Evolutionary conservation across 2,329 filamentous ascomycete species (phyloP), one percentile per base, ranked within the genome.

Genomic region (Botrytis fabae): DNA sequence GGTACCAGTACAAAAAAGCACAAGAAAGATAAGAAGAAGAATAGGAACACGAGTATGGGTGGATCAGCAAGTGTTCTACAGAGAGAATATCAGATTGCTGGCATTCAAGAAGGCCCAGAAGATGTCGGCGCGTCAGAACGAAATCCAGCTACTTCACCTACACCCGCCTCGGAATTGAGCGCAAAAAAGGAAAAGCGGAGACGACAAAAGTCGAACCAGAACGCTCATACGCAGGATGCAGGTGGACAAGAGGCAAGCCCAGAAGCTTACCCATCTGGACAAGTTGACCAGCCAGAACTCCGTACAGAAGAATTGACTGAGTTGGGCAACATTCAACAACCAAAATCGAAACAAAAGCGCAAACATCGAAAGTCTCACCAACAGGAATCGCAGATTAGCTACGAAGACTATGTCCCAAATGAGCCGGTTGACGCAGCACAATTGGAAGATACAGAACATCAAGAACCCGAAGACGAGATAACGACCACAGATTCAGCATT

Each of bases 61-160:
- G 70, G 70, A 38, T 44, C 62, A 32, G 42, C 38, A 32, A 72
- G 62, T 60, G 70, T 72, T 32, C 32, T 68, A 16, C 51, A 61
- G 48, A 72, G 44, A 44, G 62, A 68, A 68, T 44, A 68, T 46
- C 22, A 46, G 28, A 38, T 68, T 46, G 48, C 38, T 3, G 25
- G 8, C 6, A 46, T 44, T 20, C 44, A 46, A 54, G 62, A 48
- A 20, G 12, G 32, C 38, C 12, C 62, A 48, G 62, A 72, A 14
- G 51, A 68, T 40, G 38, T 60, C 14, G 62, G 46, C 38, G 14
- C 48, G 61, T 20, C 40, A 40, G 38, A 68, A 68, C 28, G 18
- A 46, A 6, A 44, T 48, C 42, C 62, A 44, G 18, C 18, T 32
- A 44, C 22, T 46, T 66, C 46, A 28, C 40, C 51, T 18, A 51